Conservation (phyloP, 2,329 filamentous ascomycete genomes). For the Alternaria panax region DNA sequence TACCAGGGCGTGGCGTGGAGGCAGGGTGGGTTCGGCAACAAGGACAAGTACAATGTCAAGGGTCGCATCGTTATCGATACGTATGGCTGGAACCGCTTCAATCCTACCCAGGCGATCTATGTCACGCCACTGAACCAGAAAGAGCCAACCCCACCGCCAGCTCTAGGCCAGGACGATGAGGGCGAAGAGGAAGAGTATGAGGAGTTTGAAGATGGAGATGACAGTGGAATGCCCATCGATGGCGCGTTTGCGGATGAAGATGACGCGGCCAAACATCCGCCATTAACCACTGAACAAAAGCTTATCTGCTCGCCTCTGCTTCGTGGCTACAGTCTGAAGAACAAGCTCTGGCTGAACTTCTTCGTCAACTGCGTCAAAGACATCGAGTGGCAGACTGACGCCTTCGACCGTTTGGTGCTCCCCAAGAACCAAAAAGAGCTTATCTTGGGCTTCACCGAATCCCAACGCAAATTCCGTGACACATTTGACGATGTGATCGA, state of each 20-base stretch:
- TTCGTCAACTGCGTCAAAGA: constrained; percentile 53
- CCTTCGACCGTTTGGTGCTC: constrained; percentile 54
- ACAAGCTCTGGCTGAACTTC: constrained; percentile 39
- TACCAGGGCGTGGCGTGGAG: constrained; percentile 58
- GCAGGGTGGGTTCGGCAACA: constrained; percentile 41
- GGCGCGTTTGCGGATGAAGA: constrained; percentile 28
- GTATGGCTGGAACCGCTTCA: constrained; percentile 60
- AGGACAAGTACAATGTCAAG: constrained; percentile 55
- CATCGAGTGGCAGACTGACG: constrained; percentile 54
- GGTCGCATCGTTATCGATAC: constrained; percentile 61
- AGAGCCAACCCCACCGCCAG: constrained; percentile 13
- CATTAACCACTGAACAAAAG: constrained; percentile 37
- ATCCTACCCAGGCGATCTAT: constrained; percentile 52
- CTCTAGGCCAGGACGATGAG: constrained; percentile 10
- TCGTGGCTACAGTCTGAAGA: constrained; percentile 33
- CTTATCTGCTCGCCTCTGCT: constrained; percentile 56
- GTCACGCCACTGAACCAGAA: constrained; percentile 48
- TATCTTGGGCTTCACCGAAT: constrained; percentile 71
- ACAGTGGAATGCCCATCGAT: constrained; percentile 24
- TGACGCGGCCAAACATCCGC: constrained; percentile 18
- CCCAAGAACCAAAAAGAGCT: constrained; percentile 34
- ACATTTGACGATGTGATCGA: constrained; percentile 56
- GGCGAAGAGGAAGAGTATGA: constrained; percentile 15
- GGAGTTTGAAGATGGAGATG: constrained; percentile 9
- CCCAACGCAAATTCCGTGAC: constrained; percentile 62